phyloP scores from a whole-genome alignment of 768 basidiomycete species.

The Mycena alexandri region DNA sequence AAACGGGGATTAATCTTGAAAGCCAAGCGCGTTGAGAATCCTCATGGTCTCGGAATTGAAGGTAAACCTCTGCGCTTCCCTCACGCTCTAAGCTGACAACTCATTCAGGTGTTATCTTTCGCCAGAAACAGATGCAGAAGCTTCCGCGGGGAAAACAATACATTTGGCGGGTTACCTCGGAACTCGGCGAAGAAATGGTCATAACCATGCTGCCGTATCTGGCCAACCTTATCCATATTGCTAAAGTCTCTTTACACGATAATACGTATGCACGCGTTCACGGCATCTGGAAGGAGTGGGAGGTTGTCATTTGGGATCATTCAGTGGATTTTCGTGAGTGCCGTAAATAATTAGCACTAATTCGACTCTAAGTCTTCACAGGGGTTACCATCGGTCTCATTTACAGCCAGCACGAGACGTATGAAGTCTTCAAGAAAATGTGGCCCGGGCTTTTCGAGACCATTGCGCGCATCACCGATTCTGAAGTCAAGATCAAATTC shows the following conservation, averaged over 20 bases:
- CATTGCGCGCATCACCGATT: constrained; percentile 34
- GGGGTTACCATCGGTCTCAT: constrained; percentile 36
- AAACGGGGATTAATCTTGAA: constrained; percentile 24
- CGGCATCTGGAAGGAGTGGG: constrained; percentile 41
- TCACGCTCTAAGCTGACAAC: not conserved
- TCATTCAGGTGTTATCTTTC: constrained; percentile 19
- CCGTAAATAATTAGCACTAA: no score
- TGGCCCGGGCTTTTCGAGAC: constrained; percentile 37
- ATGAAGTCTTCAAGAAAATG: constrained; percentile 29
- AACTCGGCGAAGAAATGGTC: constrained; percentile 17
- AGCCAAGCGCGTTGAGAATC: constrained; percentile 3
- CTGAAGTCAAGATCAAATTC: constrained; percentile 37
- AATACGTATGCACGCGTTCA: constrained; percentile 38
- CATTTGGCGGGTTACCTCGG: constrained; percentile 24
- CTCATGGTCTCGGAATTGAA: constrained; percentile 22
- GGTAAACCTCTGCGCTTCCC: constrained; percentile 8
- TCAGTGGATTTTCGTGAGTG: no score
- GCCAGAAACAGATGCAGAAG: constrained; percentile 8
- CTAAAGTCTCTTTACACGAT: constrained; percentile 33
- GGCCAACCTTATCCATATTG: constrained; percentile 26
- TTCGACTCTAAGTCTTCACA: no score
- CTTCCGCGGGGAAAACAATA: constrained; percentile 25
- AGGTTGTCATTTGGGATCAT: constrained; percentile 40
- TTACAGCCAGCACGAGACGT: constrained; percentile 35
- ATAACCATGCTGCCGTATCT: constrained; percentile 35